These are phyloP conservation scores for Neurospora sp. DNA, from an alignment of 2,329 filamentous ascomycete species.

Conservation along the genomic window DNA sequence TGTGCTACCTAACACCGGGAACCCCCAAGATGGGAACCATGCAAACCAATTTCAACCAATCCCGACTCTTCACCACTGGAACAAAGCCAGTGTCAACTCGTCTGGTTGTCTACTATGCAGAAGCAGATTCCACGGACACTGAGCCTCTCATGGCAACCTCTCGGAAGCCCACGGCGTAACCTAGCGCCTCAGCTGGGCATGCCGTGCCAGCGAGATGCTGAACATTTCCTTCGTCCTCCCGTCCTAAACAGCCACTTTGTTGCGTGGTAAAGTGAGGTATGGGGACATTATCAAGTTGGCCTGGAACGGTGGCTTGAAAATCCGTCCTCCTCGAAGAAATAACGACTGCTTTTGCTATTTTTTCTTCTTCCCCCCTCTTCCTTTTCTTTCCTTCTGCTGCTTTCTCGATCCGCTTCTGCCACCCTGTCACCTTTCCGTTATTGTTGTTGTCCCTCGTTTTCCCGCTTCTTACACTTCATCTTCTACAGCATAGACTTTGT, in stretches of 20 bases:
- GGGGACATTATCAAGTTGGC: not conserved
- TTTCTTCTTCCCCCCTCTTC: not conserved
- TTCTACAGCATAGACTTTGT: not conserved
- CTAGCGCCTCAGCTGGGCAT: not conserved
- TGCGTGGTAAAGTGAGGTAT: not conserved
- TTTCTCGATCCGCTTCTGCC: not conserved
- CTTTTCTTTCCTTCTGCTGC: not conserved
- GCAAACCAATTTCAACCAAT: not conserved
- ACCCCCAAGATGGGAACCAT: not conserved
- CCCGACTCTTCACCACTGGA: not conserved
- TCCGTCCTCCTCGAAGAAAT: not conserved
- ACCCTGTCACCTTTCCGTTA: not conserved
- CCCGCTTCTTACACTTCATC: not conserved
- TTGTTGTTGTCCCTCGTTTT: not conserved
- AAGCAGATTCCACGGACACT: not conserved
- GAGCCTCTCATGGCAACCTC: not conserved
- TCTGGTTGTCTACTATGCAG: not conserved
- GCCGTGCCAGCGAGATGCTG: not conserved
- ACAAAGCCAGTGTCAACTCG: not conserved
- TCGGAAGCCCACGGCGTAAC: not conserved
- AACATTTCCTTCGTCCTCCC: not conserved
- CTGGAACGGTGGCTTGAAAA: not conserved
- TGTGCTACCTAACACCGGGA: not conserved
- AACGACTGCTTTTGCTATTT: not conserved
- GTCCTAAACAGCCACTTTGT: not conserved